phyloP scores from a whole-genome alignment of 768 basidiomycete genomes.

The Lepiota brunneoincarnata region DNA sequence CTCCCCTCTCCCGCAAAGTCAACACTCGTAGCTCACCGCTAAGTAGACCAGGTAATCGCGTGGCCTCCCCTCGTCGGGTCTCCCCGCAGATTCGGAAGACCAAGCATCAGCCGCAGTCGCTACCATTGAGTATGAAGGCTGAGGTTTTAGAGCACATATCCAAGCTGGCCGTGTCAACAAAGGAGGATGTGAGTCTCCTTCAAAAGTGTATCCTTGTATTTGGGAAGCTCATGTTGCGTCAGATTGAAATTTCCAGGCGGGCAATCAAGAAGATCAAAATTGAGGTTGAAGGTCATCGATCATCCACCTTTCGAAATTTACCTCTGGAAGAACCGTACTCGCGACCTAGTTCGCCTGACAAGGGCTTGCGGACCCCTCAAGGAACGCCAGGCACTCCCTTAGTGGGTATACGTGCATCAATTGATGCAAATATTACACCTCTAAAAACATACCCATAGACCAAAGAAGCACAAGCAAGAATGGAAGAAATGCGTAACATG shows the following conservation, averaged over 20 bases:
- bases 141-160: conserved; percentile 46
- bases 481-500: conserved; percentile 81
- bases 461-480: conserved; percentile 70
- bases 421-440: background rate
- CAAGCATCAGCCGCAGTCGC: conserved; percentile 29
- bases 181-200: conserved; percentile 59
- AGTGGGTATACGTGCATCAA: conserved; percentile 28
- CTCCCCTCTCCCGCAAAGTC: conserved; percentile 33
- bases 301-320: conserved; percentile 16
- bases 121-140: conserved; percentile 24
- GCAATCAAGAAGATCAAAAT: conserved; percentile 74
- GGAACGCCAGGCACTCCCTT: conserved; percentile 29
- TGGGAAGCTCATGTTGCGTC: conserved; percentile 10
- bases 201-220: background rate
- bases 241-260: conserved; percentile 73
- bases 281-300: conserved; percentile 52
- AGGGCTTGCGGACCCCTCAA: conserved; percentile 47
- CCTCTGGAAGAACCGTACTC: conserved; percentile 32
- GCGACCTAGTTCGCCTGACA: conserved; percentile 58
- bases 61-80: conserved; percentile 49
- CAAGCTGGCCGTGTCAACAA: conserved; percentile 49
- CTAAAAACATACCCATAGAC: conserved; percentile 41
- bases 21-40: conserved; percentile 53
- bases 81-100: conserved; percentile 50
- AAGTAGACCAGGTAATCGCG: conserved; percentile 37